These are phyloP conservation scores for Ophiostoma sp. DNA, from an alignment of 2,329 filamentous ascomycete species.

Conservation along the genomic window DNA sequence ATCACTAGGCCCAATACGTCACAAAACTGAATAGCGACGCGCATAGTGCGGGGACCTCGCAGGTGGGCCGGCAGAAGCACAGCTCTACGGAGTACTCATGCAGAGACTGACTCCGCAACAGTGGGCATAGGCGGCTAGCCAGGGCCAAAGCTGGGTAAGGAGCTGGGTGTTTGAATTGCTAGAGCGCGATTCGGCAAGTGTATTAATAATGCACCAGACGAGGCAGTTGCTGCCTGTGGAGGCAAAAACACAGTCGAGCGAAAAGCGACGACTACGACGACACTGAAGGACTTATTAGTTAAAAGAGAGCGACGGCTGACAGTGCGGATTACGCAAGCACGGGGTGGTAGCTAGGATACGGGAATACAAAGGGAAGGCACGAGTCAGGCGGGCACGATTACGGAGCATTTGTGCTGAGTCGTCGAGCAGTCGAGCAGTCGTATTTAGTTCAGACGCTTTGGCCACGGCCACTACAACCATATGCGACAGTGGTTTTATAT, in stretches of 20 bases:
- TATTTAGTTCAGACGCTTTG: not conserved
- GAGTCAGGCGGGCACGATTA: not conserved
- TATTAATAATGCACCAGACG: not conserved
- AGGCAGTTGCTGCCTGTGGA: not conserved
- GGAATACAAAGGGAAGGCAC: not conserved
- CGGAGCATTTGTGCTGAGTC: not conserved
- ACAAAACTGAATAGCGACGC: not conserved
- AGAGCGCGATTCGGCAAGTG: not conserved
- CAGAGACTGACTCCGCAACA: not conserved
- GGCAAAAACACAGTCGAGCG: too few relatives aligned
- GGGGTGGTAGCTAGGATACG: not conserved
- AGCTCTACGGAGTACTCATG: not conserved
- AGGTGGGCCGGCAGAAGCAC: slow-evolving; percentile 1
- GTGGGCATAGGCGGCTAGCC: not conserved
- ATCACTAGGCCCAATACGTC: slow-evolving; percentile 9
- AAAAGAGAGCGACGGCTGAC: not conserved
- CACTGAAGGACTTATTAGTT: not conserved
- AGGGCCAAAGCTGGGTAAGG: not conserved
- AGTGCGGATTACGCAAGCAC: not conserved
- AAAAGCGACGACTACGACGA: not conserved
- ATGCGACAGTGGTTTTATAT: not conserved
- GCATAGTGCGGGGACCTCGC: slow-evolving; percentile 2
- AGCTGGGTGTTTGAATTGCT: not conserved
- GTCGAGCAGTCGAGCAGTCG: not conserved
- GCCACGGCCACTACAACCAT: not conserved